Percentiles rank a stretch among this genome's conserved stretches.
phyloP scores from a whole-genome alignment of 192 early-diverging fungal genomes.

The Radiomyces spectabilis region DNA sequence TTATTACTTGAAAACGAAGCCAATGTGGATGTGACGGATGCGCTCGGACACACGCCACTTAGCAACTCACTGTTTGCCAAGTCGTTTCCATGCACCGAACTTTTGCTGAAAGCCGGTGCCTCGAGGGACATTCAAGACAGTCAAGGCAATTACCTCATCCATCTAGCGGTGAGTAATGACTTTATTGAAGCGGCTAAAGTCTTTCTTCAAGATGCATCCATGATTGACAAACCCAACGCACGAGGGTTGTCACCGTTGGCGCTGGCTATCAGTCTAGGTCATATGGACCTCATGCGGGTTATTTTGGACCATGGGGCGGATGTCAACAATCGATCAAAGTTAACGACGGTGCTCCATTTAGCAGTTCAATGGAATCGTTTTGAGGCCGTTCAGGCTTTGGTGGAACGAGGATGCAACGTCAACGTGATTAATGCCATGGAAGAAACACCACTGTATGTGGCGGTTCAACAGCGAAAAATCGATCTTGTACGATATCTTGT shows the following conservation, averaged over 20 bases:
- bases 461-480: constrained; percentile 32
- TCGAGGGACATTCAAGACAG: not conserved
- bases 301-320: constrained; percentile 20
- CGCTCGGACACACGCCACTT: constrained; percentile 26
- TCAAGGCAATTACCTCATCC: constrained; percentile 19
- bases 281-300: not conserved
- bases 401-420: constrained; percentile 12
- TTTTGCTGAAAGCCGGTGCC: constrained; percentile 14
- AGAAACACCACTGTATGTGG: constrained; percentile 25
- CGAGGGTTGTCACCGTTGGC: constrained; percentile 24
- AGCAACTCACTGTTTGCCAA: constrained; percentile 19
- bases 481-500: constrained; percentile 27
- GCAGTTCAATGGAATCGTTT: constrained; percentile 31
- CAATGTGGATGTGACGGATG: constrained; percentile 12
- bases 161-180: constrained; percentile 21
- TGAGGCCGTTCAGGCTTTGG: constrained; percentile 16
- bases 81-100: constrained; percentile 2
- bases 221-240: constrained; percentile 11
- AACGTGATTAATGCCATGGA: constrained; percentile 25
- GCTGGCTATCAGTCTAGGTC: constrained; percentile 22
- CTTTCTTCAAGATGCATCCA: constrained; percentile 7
- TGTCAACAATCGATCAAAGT: constrained; percentile 9
- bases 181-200: constrained; percentile 16
- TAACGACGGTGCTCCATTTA: constrained; percentile 20
- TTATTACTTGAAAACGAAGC: constrained; percentile 24